Conservation (phyloP, 225 moss, liverwort and hornwort genomes). For the Antitrichia curtipendula region DNA sequence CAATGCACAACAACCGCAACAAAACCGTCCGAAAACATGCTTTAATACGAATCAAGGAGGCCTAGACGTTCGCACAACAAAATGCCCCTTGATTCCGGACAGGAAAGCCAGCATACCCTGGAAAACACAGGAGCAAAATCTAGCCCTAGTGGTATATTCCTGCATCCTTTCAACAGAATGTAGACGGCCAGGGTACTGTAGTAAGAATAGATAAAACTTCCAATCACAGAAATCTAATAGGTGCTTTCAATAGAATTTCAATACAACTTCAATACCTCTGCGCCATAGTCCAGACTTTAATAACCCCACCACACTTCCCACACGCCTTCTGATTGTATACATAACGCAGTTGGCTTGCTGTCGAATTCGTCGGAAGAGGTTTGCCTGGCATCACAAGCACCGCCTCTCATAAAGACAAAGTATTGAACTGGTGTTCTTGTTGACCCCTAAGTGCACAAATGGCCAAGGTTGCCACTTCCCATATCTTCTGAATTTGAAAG, state of each 20-base stretch:
- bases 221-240: not conserved
- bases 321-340: constrained; percentile 78
- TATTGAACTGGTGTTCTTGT: not conserved
- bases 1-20: not conserved
- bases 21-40: not conserved
- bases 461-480: not conserved
- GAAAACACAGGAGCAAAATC: not conserved
- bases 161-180: not conserved
- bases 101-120: not conserved
- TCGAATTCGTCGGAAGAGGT: constrained; percentile 36
- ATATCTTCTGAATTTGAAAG: not conserved
- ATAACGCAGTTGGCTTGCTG: constrained; percentile 46
- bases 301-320: constrained; percentile 48
- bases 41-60: not conserved
- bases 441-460: not conserved
- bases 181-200: not conserved
- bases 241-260: not conserved
- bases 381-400: constrained; percentile 35
- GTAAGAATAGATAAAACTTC: not conserved
- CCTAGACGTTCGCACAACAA: not conserved
- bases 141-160: not conserved
- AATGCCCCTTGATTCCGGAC: not conserved
- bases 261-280: constrained; percentile 41
- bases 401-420: not conserved
- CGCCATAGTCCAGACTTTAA: constrained; percentile 61